Percentiles rank a stretch among this genome's conserved stretches.
Evolutionary conservation across 805 yeast species (phyloP).

Genomic region (Pichia sporocuriosa): DNA sequence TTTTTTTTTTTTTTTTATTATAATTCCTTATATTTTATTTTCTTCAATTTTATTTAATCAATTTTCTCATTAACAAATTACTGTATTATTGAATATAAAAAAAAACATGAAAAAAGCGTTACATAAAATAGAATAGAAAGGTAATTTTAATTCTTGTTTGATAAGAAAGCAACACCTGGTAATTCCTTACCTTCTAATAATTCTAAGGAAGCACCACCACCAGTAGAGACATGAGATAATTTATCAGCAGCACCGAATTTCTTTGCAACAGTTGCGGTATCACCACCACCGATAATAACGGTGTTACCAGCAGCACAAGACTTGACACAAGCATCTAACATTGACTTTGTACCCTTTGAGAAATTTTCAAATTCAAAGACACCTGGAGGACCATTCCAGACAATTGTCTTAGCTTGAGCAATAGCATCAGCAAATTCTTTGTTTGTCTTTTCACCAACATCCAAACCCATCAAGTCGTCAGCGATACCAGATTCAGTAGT

Average conservation of each 20-base stretch:
- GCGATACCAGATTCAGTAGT: conserved; percentile 90
- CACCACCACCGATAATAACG: conserved; percentile 98
- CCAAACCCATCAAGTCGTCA: conserved; percentile 92
- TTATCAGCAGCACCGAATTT: conserved; percentile 95
- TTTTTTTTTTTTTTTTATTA: too few species aligned
- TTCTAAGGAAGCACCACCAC: conserved; percentile 99
- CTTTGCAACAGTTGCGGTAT: conserved; percentile 98
- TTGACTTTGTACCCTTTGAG: conserved; percentile 83
- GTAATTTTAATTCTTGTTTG: conserved; percentile 54
- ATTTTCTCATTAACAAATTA: too few species aligned
- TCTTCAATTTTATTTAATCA: too few species aligned
- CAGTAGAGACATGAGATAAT: conserved; percentile 97
- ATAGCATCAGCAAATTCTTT: conserved; percentile 76
- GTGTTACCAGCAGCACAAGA: conserved; percentile 86
- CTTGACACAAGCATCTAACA: conserved; percentile 82
- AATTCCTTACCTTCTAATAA: conserved; percentile 96
- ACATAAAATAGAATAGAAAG: too few species aligned
- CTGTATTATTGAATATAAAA: too few species aligned
- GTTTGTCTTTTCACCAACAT: conserved; percentile 86
- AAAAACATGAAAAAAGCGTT: too few species aligned
- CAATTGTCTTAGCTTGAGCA: conserved; percentile 91
- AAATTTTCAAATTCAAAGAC: conserved; percentile 95
- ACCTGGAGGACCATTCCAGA: conserved; percentile 99
- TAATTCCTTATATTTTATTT: too few species aligned
- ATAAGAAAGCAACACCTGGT: conserved; percentile 94